phyloP scores from a whole-genome alignment of 1,139 yeast species.

The Yamadazyma buinensis region DNA sequence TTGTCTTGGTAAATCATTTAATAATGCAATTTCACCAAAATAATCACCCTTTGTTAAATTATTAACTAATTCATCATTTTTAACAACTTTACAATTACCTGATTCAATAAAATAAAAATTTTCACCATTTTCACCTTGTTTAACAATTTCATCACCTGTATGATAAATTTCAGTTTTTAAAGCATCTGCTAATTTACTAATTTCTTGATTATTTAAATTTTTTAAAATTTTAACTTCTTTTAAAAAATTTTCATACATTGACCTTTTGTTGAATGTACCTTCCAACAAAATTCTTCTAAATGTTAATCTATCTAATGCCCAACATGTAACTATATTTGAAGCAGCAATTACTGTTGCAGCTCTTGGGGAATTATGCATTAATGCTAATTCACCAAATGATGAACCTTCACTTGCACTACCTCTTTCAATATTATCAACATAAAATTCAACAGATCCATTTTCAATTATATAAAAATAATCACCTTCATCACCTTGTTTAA shows the following conservation, averaged over 20 bases:
- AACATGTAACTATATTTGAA: slow-evolving; percentile 57
- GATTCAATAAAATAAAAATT: slow-evolving; percentile 85
- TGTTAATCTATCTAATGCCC: slow-evolving; percentile 93
- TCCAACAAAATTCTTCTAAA: slow-evolving; percentile 89
- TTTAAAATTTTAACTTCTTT: slow-evolving; percentile 82
- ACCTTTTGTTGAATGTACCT: slow-evolving; percentile 85
- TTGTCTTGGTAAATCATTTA: slow-evolving; percentile 89
- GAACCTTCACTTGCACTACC: slow-evolving; percentile 79
- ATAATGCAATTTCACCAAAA: slow-evolving; percentile 92
- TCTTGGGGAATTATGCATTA: slow-evolving; percentile 96
- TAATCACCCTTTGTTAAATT: slow-evolving; percentile 79
- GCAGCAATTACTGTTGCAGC: slow-evolving; percentile 91
- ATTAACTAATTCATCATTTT: slow-evolving; percentile 56
- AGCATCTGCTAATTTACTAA: slow-evolving; percentile 93
- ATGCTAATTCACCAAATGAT: slow-evolving; percentile 93
- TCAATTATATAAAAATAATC: slow-evolving; percentile 91
- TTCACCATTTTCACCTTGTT: slow-evolving; percentile 90
- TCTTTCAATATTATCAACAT: slow-evolving; percentile 69
- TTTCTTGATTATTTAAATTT: slow-evolving; percentile 71
- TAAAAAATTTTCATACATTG: slow-evolving; percentile 85
- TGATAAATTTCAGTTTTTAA: slow-evolving; percentile 72
- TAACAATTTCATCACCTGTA: slow-evolving; percentile 71
- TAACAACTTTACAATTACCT: slow-evolving; percentile 75
- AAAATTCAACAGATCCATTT: slow-evolving; percentile 76
- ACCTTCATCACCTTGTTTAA: slow-evolving; percentile 95